Evolutionary conservation across 2,329 filamentous ascomycete genomes (phyloP).

Genomic region (Cordyceps militaris): DNA sequence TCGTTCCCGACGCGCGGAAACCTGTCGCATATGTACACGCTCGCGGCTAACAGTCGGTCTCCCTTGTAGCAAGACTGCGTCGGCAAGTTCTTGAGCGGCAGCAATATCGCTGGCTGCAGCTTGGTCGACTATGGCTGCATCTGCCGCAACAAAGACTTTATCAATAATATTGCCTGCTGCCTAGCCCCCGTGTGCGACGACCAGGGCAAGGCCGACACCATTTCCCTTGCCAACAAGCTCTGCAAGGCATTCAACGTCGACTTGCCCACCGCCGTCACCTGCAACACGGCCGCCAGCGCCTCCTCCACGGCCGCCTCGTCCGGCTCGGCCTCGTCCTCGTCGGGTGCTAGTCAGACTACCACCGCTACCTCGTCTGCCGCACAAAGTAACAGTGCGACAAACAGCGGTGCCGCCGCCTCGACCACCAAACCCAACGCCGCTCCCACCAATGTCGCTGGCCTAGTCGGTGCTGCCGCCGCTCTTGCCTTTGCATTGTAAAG

Average conservation of each 20-base stretch:
- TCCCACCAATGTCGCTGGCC: constrained; percentile 6
- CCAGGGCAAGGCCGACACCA: constrained; percentile 26
- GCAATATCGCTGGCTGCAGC: constrained; percentile 31
- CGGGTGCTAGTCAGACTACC: neutral
- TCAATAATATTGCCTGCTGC: constrained; percentile 36
- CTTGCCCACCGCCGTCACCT: constrained; percentile 31
- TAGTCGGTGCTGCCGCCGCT: constrained; percentile 12
- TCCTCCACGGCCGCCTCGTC: neutral
- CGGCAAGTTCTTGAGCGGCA: constrained; percentile 25
- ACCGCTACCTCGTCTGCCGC: neutral
- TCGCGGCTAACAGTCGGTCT: neutral
- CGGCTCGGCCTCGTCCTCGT: neutral
- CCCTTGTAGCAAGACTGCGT: constrained; percentile 23
- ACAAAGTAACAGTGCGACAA: too few species aligned
- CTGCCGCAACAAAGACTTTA: constrained; percentile 34
- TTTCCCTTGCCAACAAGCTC: constrained; percentile 31
- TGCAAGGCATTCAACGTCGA: constrained; percentile 30
- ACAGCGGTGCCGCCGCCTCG: too few species aligned
- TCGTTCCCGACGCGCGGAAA: neutral
- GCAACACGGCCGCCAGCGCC: constrained; percentile 19
- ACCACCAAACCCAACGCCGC: constrained; percentile 2
- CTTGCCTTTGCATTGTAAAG: constrained; percentile 12
- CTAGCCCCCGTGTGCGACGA: constrained; percentile 28
- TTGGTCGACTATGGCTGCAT: constrained; percentile 34
- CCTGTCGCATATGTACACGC: neutral